Evolutionary conservation across 1,284 basidiomycete species (phyloP), one percentile per base, ranked within the genome.

Genomic region (Austroboletus niveus): DNA sequence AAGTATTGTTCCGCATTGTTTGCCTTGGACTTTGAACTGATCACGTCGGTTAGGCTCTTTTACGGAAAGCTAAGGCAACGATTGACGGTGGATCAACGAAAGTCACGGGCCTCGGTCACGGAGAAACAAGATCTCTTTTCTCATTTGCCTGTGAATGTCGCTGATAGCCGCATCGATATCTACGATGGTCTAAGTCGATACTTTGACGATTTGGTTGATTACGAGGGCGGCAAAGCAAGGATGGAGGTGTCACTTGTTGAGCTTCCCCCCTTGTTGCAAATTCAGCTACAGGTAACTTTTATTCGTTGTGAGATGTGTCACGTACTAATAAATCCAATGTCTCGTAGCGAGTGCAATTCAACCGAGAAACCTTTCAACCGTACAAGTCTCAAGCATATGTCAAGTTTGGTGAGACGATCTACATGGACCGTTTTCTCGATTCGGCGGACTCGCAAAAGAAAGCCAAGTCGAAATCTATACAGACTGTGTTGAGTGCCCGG

Each of bases 331-430:
- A 12, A 48, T 38, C 31, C 38, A 47, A 45, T 9, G 34, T 35
- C 31, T 49, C 34, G 14, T 60, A 98, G 90, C 81, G 96, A 54
- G 97, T 95, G 1, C 96, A 98, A 82, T 99, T 96, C 73, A 95
- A 99, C 68, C 82, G 93, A 14, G 86, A 89, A 58, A 90, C 87
- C 0, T 77, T 90, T 51, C 86, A 94, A 57, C 87, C 94, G 15
- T 95, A 90, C 75, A 99, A 99, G 71, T 94, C 91, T 10, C 96
- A 99, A 66, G 94, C 93, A 1, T 96, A 95, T 65, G 85, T 99
- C 58, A 89, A 88, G 60, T 96, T 97, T 65, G 85, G 79, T 6
- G 90, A 96, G 68, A 88, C 83, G 11, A 77, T 99, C 8, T 87
- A 82, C 62, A 85, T 99, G 81, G 95, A 98, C 68, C 86, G 97